These are phyloP conservation scores for Hordeum marinum DNA, from an alignment of 176 grass and related monocot species.

Conservation along the genomic window DNA sequence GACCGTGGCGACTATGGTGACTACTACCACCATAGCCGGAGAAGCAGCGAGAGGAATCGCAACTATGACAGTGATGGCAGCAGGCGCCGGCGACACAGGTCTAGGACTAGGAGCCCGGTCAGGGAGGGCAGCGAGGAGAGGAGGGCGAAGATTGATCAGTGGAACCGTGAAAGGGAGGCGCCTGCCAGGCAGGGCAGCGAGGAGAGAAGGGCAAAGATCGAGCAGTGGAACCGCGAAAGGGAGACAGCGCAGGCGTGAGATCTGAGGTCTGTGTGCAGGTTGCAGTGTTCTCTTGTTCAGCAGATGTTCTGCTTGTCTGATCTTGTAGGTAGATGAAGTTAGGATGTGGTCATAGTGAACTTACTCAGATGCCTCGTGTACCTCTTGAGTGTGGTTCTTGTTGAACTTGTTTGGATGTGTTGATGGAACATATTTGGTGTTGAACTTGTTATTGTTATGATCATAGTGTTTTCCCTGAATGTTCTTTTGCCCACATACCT, in stretches of 20 bases:
- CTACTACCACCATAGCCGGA: conserved; percentile 16
- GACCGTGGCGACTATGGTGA: neutral
- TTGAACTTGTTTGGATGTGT: neutral
- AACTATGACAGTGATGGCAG: conserved; percentile 51
- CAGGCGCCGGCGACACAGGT: conserved; percentile 40
- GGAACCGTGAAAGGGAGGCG: conserved; percentile 75
- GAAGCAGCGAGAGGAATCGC: conserved; percentile 52
- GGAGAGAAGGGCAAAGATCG: conserved; percentile 80
- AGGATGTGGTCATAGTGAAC: neutral
- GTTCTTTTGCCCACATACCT: neutral
- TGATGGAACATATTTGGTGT: neutral
- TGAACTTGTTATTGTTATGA: neutral
- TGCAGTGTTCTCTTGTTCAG: neutral
- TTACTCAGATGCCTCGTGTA: neutral
- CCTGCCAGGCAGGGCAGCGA: conserved; percentile 70
- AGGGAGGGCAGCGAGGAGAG: conserved; percentile 84
- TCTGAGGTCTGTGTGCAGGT: neutral
- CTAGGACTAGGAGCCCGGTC: conserved; percentile 41
- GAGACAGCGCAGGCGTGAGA: conserved; percentile 40
- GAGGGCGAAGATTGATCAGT: conserved; percentile 78
- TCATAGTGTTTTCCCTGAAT: neutral
- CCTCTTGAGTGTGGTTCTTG: neutral
- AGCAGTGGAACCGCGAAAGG: conserved; percentile 78
- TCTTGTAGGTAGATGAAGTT: neutral
- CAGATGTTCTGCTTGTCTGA: neutral